Percentiles rank a stretch among this genome's conserved stretches.
Conservation (phyloP, 2,329 filamentous ascomycete species). For the Mycosphaerelloides madeirae region DNA sequence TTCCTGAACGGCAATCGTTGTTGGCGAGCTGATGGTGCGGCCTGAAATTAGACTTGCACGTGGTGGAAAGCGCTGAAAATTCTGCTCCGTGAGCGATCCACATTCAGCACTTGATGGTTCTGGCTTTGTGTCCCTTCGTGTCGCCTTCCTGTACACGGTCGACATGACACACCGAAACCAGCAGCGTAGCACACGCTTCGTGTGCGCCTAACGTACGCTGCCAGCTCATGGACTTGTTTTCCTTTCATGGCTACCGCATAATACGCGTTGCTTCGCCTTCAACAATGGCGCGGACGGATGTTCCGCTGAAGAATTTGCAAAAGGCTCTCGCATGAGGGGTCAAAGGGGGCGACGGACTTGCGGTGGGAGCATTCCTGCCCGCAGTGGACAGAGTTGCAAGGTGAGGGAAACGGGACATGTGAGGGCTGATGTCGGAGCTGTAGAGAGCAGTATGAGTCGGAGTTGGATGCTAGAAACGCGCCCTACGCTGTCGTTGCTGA, state of each 20-base stretch:
- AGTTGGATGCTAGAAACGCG: not conserved
- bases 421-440: not conserved
- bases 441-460: not conserved
- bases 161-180: slow-evolving; percentile 8
- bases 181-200: not conserved
- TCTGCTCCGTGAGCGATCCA: not conserved
- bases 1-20: not conserved
- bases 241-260: slow-evolving; percentile 10
- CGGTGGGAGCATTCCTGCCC: not conserved
- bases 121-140: slow-evolving; percentile 2
- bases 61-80: slow-evolving; percentile 3
- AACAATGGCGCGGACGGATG: slow-evolving; percentile 3
- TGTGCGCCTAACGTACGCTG: slow-evolving; percentile 5
- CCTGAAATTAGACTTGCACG: not conserved
- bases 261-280: slow-evolving; percentile 9
- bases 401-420: no score
- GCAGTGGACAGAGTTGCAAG: no score
- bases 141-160: slow-evolving; percentile 4
- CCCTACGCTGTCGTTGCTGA: not conserved
- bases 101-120: slow-evolving; percentile 3
- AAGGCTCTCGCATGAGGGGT: not conserved
- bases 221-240: slow-evolving; percentile 11
- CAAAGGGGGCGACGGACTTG: not conserved
- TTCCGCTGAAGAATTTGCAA: slow-evolving; percentile 7
- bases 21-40: no score